These are phyloP conservation scores for Golubevia sp. DNA, from an alignment of 1,284 basidiomycete genomes.

Conservation along the genomic window DNA sequence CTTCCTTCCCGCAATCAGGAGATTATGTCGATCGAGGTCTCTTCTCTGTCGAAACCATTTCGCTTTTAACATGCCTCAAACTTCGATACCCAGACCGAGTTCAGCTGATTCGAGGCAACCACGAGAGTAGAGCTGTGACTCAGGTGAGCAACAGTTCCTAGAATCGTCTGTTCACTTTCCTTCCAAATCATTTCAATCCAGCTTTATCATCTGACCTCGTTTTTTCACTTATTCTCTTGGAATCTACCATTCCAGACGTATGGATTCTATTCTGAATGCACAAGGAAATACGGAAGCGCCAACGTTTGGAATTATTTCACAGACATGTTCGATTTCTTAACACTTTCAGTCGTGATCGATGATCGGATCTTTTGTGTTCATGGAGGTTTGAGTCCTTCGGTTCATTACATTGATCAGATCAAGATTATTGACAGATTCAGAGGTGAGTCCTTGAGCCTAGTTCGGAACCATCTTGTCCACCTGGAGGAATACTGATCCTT, in stretches of 20 bases:
- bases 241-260: constrained; percentile 73
- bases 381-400: constrained; percentile 92
- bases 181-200: constrained; percentile 12
- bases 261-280: constrained; percentile 98
- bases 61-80: constrained; percentile 93
- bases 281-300: constrained; percentile 86
- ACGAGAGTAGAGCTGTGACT: constrained; percentile 96
- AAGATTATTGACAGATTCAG: constrained; percentile 98
- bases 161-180: neutral
- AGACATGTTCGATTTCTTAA: constrained; percentile 99
- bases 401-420: constrained; percentile 99
- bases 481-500: neutral
- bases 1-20: constrained; percentile 67
- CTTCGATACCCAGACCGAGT: constrained; percentile 95
- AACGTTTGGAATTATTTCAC: constrained; percentile 99
- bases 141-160: constrained; percentile 69
- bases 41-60: constrained; percentile 98
- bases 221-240: constrained; percentile 32
- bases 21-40: constrained; percentile 98
- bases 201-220: constrained; percentile 20
- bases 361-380: constrained; percentile 99
- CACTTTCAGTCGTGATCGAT: constrained; percentile 95
- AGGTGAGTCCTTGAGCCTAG: constrained; percentile 65
- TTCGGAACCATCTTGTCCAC: neutral
- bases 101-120: constrained; percentile 95